A percentile compares a stretch with the other conserved stretches of the same genome.
Conservation (phyloP, 2,329 filamentous ascomycete species). For the Thelonectria blattea region DNA sequence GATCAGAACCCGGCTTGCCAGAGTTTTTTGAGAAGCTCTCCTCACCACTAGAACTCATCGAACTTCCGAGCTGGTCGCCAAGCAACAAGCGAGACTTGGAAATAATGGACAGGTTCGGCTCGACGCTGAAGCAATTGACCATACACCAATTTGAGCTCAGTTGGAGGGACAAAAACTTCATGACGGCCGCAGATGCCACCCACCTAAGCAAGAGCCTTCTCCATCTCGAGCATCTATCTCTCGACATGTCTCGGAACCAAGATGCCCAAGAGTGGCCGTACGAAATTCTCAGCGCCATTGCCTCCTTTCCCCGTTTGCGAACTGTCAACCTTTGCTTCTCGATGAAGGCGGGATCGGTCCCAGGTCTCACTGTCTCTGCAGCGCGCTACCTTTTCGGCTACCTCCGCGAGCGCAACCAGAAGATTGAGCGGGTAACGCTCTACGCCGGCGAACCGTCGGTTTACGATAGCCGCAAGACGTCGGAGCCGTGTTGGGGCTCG, state of each 20-base stretch:
- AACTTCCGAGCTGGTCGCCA: slow-evolving; percentile 1
- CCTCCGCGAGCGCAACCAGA: slow-evolving; percentile 6
- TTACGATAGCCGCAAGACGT: no score
- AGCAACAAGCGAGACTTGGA: background rate
- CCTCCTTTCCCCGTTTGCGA: slow-evolving; percentile 13
- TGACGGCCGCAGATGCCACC: background rate
- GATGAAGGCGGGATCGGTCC: background rate
- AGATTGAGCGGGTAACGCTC: slow-evolving; percentile 6
- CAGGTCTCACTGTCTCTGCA: slow-evolving; percentile 6
- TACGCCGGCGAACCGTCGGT: slow-evolving; percentile 3
- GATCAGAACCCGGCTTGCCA: background rate
- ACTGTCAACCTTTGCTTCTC: slow-evolving; percentile 20
- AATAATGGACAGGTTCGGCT: background rate
- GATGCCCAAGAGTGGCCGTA: slow-evolving; percentile 10
- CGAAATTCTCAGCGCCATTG: slow-evolving; percentile 2
- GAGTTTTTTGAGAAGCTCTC: background rate
- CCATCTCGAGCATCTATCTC: slow-evolving; percentile 11
- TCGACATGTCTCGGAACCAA: slow-evolving; percentile 6
- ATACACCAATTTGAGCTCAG: slow-evolving; percentile 6
- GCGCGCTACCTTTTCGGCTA: slow-evolving; percentile 13
- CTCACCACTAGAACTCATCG: slow-evolving; percentile 15
- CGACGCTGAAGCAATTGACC: slow-evolving; percentile 9
- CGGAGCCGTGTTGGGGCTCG: slow-evolving; percentile 1
- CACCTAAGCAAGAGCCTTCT: slow-evolving; percentile 9
- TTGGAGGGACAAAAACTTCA: background rate